A percentile compares a stretch with the other conserved stretches of the same genome.
phyloP scores from a whole-genome alignment of 768 basidiomycete species.

The Tubosaeta sp. region DNA sequence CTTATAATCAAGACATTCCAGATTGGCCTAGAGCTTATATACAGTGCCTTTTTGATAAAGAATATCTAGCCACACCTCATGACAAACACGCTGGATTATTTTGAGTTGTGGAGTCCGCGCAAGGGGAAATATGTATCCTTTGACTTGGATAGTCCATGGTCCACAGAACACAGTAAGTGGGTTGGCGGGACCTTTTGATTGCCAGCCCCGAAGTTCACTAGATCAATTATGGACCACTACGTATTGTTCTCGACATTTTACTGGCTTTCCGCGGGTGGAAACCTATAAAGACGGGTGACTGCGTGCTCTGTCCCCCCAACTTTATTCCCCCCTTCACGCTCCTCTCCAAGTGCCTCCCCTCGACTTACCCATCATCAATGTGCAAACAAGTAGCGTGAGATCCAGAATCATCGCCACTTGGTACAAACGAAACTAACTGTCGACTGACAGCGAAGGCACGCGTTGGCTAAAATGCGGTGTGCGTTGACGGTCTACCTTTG shows the following conservation, averaged over 20 bases:
- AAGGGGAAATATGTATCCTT: constrained; percentile 17
- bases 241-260: constrained; percentile 26
- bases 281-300: constrained; percentile 27
- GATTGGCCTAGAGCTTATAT: constrained; percentile 12
- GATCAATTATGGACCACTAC: constrained; percentile 25
- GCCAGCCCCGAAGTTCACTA: constrained; percentile 19
- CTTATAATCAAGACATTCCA: constrained; percentile 20
- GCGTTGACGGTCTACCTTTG: constrained; percentile 22
- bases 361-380: constrained; percentile 38
- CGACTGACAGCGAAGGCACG: constrained; percentile 60
- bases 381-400: constrained; percentile 76
- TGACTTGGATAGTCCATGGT: constrained; percentile 15
- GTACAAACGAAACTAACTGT: background rate
- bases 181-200: constrained; percentile 26
- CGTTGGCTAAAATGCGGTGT: constrained; percentile 72
- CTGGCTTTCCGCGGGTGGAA: constrained; percentile 21
- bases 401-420: background rate
- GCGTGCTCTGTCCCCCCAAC: constrained; percentile 11
- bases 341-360: background rate
- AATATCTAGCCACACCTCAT: constrained; percentile 26
- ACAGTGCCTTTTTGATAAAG: constrained; percentile 27
- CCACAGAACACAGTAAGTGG: constrained; percentile 23
- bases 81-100: constrained; percentile 21
- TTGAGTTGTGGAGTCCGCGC: constrained; percentile 8
- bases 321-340: constrained; percentile 5